Evolutionary conservation across 345 rosid species (phyloP).

Genomic region (Populus nigra): DNA sequence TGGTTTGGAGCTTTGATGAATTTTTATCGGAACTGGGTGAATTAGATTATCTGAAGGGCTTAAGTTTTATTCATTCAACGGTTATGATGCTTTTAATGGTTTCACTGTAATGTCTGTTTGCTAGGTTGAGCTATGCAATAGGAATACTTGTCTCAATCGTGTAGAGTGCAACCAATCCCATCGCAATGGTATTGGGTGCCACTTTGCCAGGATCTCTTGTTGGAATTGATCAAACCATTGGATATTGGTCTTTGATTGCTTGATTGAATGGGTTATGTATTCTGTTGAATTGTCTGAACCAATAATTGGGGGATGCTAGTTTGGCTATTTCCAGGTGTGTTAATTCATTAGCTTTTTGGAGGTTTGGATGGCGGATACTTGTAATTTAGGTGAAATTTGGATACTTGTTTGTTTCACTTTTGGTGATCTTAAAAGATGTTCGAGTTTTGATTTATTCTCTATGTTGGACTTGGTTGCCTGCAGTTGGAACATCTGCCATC

Average conservation of each 20-base stretch:
- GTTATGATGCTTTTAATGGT: background rate
- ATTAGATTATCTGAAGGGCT: too few relatives aligned
- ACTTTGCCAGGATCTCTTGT: background rate
- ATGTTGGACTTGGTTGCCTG: background rate
- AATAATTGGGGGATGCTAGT: background rate
- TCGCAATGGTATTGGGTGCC: background rate
- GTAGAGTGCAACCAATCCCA: background rate
- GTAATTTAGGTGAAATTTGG: background rate
- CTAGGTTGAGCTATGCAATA: background rate
- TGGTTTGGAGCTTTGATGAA: background rate
- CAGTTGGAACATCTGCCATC: constrained; percentile 77
- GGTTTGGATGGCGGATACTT: background rate
- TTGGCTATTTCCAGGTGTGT: background rate
- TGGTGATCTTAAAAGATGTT: background rate
- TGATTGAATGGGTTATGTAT: background rate
- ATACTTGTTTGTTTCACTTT: background rate
- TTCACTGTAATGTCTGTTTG: background rate
- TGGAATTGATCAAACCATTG: background rate
- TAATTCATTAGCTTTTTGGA: background rate
- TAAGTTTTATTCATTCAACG: background rate
- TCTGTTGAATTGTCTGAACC: background rate
- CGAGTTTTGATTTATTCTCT: background rate
- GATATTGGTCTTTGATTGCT: background rate
- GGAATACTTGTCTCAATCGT: background rate
- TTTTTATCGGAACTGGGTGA: background rate